Evolutionary conservation across 108 stramenopile species (phyloP).

Genomic region (Tribonema minus): DNA sequence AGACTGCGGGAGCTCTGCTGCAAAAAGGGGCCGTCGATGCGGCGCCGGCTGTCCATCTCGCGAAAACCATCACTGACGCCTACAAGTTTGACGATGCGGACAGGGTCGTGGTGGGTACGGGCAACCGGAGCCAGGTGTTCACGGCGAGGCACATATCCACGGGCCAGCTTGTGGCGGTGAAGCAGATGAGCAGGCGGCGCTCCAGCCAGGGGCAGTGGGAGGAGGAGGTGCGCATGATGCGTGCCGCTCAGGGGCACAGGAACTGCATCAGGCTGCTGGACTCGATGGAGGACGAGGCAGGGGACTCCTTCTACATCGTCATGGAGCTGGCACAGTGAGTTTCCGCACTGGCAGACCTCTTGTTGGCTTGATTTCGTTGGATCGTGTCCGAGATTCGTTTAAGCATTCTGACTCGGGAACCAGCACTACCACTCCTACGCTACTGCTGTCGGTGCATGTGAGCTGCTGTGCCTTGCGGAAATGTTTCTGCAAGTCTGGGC

Average conservation of each 20-base stretch:
- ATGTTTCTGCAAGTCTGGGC: neutral
- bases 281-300: neutral
- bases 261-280: neutral
- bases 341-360: neutral
- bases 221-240: neutral
- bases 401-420: neutral
- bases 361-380: no score
- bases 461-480: neutral
- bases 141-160: neutral
- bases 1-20: no score
- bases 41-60: no score
- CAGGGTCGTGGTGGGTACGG: neutral
- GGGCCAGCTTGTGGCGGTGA: neutral
- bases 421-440: neutral
- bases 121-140: neutral
- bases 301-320: neutral
- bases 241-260: neutral
- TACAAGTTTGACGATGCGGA: neutral
- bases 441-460: neutral
- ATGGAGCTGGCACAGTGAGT: neutral
- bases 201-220: neutral
- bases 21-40: no score
- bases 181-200: neutral
- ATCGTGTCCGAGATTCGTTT: no score
- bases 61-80: neutral